Percentiles rank a stretch among this genome's conserved stretches.
Conservation (phyloP, 2,329 filamentous ascomycete genomes). For the Orbilia ellipsospora region DNA sequence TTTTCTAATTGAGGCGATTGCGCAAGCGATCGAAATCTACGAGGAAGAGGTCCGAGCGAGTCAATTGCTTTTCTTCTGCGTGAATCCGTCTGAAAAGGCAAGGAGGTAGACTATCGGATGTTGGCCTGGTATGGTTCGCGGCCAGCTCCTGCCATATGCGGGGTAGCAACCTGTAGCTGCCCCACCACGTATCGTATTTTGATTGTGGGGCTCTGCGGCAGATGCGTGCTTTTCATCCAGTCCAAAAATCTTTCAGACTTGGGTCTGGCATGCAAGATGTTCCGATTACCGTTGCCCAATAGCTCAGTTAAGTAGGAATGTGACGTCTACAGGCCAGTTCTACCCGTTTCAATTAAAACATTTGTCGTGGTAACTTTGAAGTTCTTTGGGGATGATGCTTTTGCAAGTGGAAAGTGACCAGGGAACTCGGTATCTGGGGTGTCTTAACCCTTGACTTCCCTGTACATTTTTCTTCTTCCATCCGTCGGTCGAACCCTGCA, state of each 20-base stretch:
- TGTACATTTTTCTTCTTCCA: not conserved
- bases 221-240: not conserved
- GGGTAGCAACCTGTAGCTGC: slow-evolving; percentile 30
- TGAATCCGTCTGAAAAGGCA: slow-evolving; percentile 27
- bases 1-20: no score
- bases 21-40: no score
- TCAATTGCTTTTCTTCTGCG: slow-evolving; percentile 10
- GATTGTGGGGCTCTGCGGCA: slow-evolving; percentile 15
- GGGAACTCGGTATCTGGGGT: not conserved
- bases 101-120: slow-evolving; percentile 11
- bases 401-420: slow-evolving; percentile 33
- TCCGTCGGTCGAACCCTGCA: slow-evolving; percentile 1
- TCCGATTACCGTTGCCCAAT: slow-evolving; percentile 29
- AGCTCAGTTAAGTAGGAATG: not conserved
- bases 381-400: not conserved
- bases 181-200: slow-evolving; percentile 10
- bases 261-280: slow-evolving; percentile 32
- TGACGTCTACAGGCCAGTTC: no score
- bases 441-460: not conserved
- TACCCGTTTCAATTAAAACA: no score
- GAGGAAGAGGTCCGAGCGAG: no score
- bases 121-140: slow-evolving; percentile 3
- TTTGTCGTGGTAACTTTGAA: not conserved
- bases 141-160: slow-evolving; percentile 44
- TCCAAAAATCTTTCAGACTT: no score